phyloP scores from a whole-genome alignment of 2,329 filamentous ascomycete species.

The Blastomyces gilchristii region DNA sequence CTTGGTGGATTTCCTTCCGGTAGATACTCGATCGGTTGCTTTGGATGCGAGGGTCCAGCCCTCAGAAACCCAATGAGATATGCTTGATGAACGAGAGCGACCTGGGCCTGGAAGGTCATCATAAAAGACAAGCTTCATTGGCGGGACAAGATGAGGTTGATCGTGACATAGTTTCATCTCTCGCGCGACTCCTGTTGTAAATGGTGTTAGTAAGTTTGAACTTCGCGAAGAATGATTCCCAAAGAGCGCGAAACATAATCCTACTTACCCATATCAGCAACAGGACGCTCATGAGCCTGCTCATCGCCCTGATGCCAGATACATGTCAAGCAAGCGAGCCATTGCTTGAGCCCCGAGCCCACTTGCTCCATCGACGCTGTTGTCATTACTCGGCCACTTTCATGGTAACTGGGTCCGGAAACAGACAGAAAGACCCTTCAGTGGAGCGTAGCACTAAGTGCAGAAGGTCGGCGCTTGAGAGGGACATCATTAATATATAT shows the following conservation, averaged over 20 bases:
- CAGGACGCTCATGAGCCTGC: constrained; percentile 19
- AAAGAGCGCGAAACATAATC: neutral
- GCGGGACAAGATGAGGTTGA: constrained; percentile 38
- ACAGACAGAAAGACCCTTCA: constrained; percentile 2
- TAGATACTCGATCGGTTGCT: constrained; percentile 32
- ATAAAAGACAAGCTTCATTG: constrained; percentile 37
- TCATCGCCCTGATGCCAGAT: constrained; percentile 23
- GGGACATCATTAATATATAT: neutral
- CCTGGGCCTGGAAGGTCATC: constrained; percentile 31
- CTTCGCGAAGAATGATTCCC: neutral
- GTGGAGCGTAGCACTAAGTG: neutral
- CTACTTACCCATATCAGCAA: constrained; percentile 18
- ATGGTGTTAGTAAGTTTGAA: constrained; percentile 3
- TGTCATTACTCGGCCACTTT: constrained; percentile 24
- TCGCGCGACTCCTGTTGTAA: constrained; percentile 28
- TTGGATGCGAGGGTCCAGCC: constrained; percentile 30
- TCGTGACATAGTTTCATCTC: constrained; percentile 37
- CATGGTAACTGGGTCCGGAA: constrained; percentile 5
- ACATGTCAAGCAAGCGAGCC: constrained; percentile 32
- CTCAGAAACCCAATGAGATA: constrained; percentile 33
- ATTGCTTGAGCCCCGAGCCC: constrained; percentile 31
- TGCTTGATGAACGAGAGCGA: constrained; percentile 24
- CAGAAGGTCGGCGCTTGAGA: neutral
- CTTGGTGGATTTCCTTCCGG: constrained; percentile 26
- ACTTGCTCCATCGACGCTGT: constrained; percentile 30